Percentiles rank a stretch among this genome's conserved stretches.
These are phyloP conservation scores for Alliaria petiolata DNA, from an alignment of 345 rosid genomes.

Conservation along the genomic window DNA sequence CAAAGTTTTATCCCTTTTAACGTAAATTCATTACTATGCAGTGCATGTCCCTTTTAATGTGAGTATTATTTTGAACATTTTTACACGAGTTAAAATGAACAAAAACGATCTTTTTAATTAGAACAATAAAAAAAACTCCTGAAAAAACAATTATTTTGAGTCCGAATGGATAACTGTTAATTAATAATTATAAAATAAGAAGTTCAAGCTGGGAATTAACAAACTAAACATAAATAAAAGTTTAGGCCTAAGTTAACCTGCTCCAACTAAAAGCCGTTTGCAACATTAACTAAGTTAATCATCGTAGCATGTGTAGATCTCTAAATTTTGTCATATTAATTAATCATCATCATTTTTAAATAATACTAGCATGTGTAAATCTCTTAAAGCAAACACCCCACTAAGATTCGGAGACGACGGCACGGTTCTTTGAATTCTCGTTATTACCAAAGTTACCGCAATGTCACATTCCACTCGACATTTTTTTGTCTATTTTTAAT, in stretches of 20 bases:
- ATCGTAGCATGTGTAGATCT: slow-evolving; percentile 1
- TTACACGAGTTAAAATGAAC: neutral
- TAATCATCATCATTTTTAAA: slow-evolving; percentile 5
- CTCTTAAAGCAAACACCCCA: slow-evolving; percentile 7
- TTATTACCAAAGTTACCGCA: slow-evolving; percentile 24
- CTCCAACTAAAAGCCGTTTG: slow-evolving; percentile 29
- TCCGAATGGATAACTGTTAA: neutral
- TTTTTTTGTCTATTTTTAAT: neutral
- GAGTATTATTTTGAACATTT: neutral
- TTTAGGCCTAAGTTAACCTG: slow-evolving; percentile 12
- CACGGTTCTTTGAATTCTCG: slow-evolving; percentile 19
- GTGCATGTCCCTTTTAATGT: neutral
- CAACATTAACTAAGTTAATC: neutral
- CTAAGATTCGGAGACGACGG: slow-evolving; percentile 28
- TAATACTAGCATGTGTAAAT: neutral
- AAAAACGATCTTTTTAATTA: neutral
- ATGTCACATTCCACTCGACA: slow-evolving; percentile 32
- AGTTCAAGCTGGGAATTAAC: neutral
- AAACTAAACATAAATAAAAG: neutral
- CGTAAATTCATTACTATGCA: neutral
- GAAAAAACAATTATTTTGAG: neutral
- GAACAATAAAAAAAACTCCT: neutral
- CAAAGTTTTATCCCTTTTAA: neutral
- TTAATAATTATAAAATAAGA: neutral
- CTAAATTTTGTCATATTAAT: neutral